phyloP scores from a whole-genome alignment of 78 protist genomes.

The Diacronema lutheri region DNA sequence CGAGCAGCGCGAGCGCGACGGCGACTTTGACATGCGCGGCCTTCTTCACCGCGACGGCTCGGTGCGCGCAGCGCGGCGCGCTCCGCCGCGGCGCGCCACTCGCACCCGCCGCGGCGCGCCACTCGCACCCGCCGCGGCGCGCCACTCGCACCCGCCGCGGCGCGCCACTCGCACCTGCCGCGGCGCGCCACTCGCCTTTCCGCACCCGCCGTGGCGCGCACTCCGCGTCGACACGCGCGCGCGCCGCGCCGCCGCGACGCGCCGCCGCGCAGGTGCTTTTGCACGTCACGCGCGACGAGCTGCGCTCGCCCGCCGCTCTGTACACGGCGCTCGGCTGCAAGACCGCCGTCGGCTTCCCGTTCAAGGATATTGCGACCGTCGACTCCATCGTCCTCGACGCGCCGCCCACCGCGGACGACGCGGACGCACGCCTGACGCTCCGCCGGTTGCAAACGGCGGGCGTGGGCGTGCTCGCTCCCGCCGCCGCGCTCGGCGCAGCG shows the following conservation, averaged over 20 bases:
- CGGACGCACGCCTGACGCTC: constrained; percentile 16
- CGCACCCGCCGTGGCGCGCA: background rate
- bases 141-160: background rate
- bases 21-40: constrained; percentile 22
- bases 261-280: background rate
- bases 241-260: too few relatives aligned
- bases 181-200: background rate
- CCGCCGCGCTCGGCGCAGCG: background rate
- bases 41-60: constrained; percentile 41
- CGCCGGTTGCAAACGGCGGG: background rate
- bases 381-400: constrained; percentile 27
- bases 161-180: too few relatives aligned
- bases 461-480: background rate
- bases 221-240: too few relatives aligned
- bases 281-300: background rate
- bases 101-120: background rate
- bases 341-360: constrained; percentile 53
- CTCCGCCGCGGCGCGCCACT: background rate
- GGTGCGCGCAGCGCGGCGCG: background rate
- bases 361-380: constrained; percentile 53
- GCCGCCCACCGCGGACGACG: background rate
- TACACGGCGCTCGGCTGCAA: constrained; percentile 38
- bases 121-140: too few relatives aligned
- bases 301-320: constrained; percentile 2
- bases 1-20: constrained; percentile 7